A percentile compares a stretch with the other conserved stretches of the same genome.
phyloP scores from a whole-genome alignment of 1,284 basidiomycete genomes.

The Boletus semigastroideus region DNA sequence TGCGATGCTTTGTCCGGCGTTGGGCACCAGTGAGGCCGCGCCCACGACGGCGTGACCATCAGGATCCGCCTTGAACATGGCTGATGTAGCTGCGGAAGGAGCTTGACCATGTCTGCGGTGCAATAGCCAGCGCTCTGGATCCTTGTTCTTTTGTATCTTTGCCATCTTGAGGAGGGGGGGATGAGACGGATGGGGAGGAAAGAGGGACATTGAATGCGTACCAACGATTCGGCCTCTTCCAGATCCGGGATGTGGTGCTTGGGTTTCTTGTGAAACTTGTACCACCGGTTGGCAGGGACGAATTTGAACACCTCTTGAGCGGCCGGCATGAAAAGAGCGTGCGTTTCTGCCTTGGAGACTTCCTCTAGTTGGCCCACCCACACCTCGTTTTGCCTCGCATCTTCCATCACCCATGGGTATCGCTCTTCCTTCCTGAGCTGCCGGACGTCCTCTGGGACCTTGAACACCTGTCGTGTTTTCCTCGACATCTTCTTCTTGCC shows the following conservation, averaged over 20 bases:
- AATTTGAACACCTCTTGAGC: constrained; percentile 79
- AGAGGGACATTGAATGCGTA: constrained; percentile 42
- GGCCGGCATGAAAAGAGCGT: constrained; percentile 75
- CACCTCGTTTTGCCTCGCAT: constrained; percentile 59
- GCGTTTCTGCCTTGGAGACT: constrained; percentile 58
- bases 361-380: constrained; percentile 86
- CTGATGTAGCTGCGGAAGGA: constrained; percentile 57
- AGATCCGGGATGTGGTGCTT: constrained; percentile 67
- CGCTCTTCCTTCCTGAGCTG: constrained; percentile 79
- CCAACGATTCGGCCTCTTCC: constrained; percentile 74
- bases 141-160: constrained; percentile 63
- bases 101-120: constrained; percentile 57
- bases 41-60: constrained; percentile 43
- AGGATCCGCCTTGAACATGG: constrained; percentile 65
- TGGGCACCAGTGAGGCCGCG: constrained; percentile 49
- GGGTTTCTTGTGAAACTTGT: constrained; percentile 84
- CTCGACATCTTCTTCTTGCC: constrained; percentile 78
- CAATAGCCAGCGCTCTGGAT: constrained; percentile 67
- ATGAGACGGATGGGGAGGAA: not conserved
- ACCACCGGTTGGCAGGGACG: constrained; percentile 84
- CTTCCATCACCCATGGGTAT: constrained; percentile 89
- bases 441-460: constrained; percentile 64
- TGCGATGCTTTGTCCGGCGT: constrained; percentile 53
- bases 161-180: constrained; percentile 39
- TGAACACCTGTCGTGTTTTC: constrained; percentile 83